Conservation (phyloP, 192 early-diverging fungal genomes). For the Mortierella antarctica region DNA sequence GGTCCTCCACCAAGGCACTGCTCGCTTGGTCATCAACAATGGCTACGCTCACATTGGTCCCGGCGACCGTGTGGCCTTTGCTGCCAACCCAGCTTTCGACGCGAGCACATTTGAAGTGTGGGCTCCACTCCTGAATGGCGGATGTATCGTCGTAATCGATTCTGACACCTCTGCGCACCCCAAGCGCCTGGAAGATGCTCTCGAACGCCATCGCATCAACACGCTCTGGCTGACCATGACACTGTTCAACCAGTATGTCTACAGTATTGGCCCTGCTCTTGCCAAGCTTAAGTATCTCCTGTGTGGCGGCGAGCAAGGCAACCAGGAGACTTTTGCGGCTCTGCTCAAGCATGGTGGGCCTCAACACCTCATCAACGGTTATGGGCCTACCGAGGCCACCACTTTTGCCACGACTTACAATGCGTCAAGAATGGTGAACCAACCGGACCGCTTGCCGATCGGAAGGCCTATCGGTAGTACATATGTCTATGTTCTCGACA, state of each 20-base stretch:
- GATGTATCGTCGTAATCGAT: neutral
- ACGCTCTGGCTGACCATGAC: conserved; percentile 5
- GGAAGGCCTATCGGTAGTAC: conserved; percentile 14
- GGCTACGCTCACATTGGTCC: neutral
- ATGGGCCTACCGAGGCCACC: conserved; percentile 30
- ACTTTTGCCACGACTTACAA: neutral
- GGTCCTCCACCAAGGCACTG: conserved; percentile 4
- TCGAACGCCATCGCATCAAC: neutral
- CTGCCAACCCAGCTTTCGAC: too few species aligned
- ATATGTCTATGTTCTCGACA: conserved; percentile 40
- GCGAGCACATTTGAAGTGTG: too few species aligned
- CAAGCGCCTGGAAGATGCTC: neutral
- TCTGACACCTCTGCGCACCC: neutral
- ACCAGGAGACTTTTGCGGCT: neutral
- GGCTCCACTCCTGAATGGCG: neutral
- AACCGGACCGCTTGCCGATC: conserved; percentile 14
- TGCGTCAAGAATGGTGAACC: neutral
- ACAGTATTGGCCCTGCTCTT: conserved; percentile 1
- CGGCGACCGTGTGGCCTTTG: neutral
- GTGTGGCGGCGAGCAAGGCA: conserved; percentile 9
- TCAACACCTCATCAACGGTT: conserved; percentile 21
- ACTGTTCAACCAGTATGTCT: conserved; percentile 13
- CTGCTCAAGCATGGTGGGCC: conserved; percentile 1
- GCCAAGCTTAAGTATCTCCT: conserved; percentile 9
- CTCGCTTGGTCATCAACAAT: neutral